These are phyloP conservation scores for Penicillium parvum DNA, from an alignment of 495 filamentous ascomycete genomes.

Conservation along the genomic window DNA sequence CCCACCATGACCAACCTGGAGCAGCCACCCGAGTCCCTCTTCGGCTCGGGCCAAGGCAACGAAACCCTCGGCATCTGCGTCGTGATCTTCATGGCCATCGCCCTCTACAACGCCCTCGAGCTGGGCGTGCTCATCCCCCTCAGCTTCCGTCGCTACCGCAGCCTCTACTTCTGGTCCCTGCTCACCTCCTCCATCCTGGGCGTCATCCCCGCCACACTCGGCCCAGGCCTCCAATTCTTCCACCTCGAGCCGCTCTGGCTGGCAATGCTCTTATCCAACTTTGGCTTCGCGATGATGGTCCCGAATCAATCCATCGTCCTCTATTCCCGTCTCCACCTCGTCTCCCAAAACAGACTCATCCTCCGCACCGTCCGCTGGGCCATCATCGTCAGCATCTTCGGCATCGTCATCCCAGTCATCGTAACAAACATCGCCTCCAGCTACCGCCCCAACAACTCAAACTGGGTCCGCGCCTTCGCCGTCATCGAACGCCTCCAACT, in stretches of 20 bases:
- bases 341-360: conserved; percentile 33
- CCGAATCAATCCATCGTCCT: conserved; percentile 48
- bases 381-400: conserved; percentile 36
- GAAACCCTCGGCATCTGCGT: conserved; percentile 22
- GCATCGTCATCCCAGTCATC: conserved; percentile 42
- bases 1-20: background rate
- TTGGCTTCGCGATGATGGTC: conserved; percentile 48
- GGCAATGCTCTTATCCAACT: conserved; percentile 37
- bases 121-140: conserved; percentile 42
- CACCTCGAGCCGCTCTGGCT: conserved; percentile 22
- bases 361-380: conserved; percentile 37
- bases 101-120: conserved; percentile 46
- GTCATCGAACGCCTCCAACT: conserved; percentile 49
- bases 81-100: conserved; percentile 39
- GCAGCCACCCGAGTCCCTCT: background rate
- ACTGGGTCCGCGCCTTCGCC: conserved; percentile 41
- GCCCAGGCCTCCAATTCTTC: conserved; percentile 45
- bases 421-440: conserved; percentile 39
- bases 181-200: conserved; percentile 39
- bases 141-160: conserved; percentile 43
- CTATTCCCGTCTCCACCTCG: conserved; percentile 46
- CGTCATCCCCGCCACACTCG: conserved; percentile 40
- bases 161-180: conserved; percentile 50
- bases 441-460: background rate
- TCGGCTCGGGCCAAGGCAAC: background rate